Base-by-base conservation (phyloP, 768 basidiomycete genomes). In the Serpula lacrymans region DNA sequence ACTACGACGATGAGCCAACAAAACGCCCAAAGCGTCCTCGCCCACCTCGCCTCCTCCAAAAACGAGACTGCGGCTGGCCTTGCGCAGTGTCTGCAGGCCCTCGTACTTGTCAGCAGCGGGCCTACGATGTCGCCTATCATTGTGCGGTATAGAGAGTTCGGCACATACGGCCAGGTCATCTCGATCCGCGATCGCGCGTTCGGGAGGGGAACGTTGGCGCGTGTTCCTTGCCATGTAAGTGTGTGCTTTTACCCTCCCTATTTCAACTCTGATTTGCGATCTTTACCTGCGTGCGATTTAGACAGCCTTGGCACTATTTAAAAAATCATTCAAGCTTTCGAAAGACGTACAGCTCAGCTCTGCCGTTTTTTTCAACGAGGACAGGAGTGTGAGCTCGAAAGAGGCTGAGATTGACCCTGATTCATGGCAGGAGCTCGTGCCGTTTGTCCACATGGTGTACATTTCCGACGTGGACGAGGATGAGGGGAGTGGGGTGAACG, bases 71-170 rank as follows among this genome's bases (percentile, higher is more conserved):
- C 62, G 1, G 59, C 59, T 0, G 62, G 59, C 2, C 50, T 61
- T 10, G 59, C 59, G 0, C 59, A 63, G 13, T 63, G 62, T n/a
- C 54, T 59, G 18, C 58, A 63, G 31, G 59, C 59, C 0, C 57
- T 61, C 5, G 53, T 59, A 6, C 62, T 64, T 27, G 49, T 63
- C 39, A 53, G 59, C 14, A 47, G 52, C 1, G 50, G 61, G 14
- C 57, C 59, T 0, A 46, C 62, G 14, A 34, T 57, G 6, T 63
- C 57, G 1, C 59, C 59, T 8, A 42, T 61, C 5, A 53, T 50
- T 7, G 49, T 61, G 17, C 48, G 52, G 34, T 61, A 61, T 13
- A 23, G n/a, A n/a, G n/a, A n/a, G n/a, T n/a, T 34, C 4, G 50
- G 48, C 17, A 9, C 42, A 16, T 16, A 36, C 8, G 48, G 56